Percentiles rank a stretch among this genome's conserved stretches.
Conservation (phyloP, 768 basidiomycete genomes). For the Leccinum subtestaceum region DNA sequence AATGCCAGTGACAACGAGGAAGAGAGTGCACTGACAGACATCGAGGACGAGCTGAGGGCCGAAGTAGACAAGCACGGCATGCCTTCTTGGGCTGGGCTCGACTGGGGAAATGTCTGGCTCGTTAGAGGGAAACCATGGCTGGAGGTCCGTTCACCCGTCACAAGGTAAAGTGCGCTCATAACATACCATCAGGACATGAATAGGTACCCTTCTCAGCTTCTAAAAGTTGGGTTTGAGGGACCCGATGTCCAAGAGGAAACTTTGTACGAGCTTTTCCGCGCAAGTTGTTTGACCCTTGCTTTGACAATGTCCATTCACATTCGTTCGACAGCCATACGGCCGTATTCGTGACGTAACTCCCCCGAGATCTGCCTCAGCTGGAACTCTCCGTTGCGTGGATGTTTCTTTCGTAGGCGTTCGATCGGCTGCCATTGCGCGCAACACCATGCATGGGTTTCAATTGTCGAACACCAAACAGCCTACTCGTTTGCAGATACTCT, state of each 20-base stretch:
- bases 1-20: slow-evolving; percentile 28
- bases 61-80: slow-evolving; percentile 48
- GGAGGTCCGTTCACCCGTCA: slow-evolving; percentile 50
- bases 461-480: slow-evolving; percentile 29
- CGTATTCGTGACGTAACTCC: slow-evolving; percentile 64
- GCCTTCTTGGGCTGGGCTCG: slow-evolving; percentile 60
- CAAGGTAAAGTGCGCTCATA: background rate
- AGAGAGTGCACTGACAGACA: slow-evolving; percentile 41
- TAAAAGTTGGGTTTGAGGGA: slow-evolving; percentile 85
- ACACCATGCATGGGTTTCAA: slow-evolving; percentile 66
- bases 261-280: slow-evolving; percentile 75
- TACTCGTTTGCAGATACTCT: slow-evolving; percentile 54
- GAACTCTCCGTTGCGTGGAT: slow-evolving; percentile 61
- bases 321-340: slow-evolving; percentile 66
- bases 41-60: slow-evolving; percentile 48
- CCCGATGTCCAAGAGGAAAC: slow-evolving; percentile 81
- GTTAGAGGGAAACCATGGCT: slow-evolving; percentile 79
- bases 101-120: slow-evolving; percentile 57
- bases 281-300: slow-evolving; percentile 35
- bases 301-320: background rate
- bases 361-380: slow-evolving; percentile 61
- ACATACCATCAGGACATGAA: slow-evolving; percentile 67
- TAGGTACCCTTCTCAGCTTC: slow-evolving; percentile 67
- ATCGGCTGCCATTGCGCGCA: slow-evolving; percentile 79
- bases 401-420: slow-evolving; percentile 61